Evolutionary conservation across 768 basidiomycete genomes (phyloP), one percentile per base, ranked within the genome.

Genomic region (Lactifluus piperatus): DNA sequence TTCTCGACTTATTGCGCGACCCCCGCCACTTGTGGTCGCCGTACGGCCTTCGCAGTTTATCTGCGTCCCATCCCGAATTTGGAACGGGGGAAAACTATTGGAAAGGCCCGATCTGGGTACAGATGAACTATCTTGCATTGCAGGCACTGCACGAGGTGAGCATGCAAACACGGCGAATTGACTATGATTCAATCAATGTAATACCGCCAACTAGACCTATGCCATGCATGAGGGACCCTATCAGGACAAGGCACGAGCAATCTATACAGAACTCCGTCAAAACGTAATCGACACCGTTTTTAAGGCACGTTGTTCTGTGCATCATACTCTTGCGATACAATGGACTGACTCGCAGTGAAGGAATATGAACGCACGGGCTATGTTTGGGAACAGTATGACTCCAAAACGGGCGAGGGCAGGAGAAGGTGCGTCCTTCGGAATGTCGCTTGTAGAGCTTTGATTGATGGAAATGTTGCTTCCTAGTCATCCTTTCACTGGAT

Each of bases 341-440:
- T 34, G 36, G 13, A n/a, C 57, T 45, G 30, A 57, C 53, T 48
- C 37, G 41, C 49, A n/a, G 29, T 51, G 14, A 64, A 94, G 91
- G 92, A 97, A 73, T 97, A 92, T 70, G 78, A 91, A 68, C 81
- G 88, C 29, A 97, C 94, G 4, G 94, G 93, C 4, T 95, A 92
- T 69, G 91, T 92, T 16, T 98, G 94, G 94, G 94, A 98, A 72
- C 95, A 97, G 71, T 98, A 97, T 70, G 87, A 97, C 70, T 76
- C 92, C 1, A 70, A 76, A 4, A 89, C 82, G 16, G 94, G 94
- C 18, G 81, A 91, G 69, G 94, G 94, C 2, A 78, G 78, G 69
- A 73, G 94, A 75, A 95, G 91, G 90, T 88, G 61, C n/a, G 66
- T 22, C 39, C 22, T 20, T 20, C 39, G 55, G 43, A n/a, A 18